Base-by-base conservation (phyloP, 78 protist genomes). In the Chrysochromulina tobinii region DNA sequence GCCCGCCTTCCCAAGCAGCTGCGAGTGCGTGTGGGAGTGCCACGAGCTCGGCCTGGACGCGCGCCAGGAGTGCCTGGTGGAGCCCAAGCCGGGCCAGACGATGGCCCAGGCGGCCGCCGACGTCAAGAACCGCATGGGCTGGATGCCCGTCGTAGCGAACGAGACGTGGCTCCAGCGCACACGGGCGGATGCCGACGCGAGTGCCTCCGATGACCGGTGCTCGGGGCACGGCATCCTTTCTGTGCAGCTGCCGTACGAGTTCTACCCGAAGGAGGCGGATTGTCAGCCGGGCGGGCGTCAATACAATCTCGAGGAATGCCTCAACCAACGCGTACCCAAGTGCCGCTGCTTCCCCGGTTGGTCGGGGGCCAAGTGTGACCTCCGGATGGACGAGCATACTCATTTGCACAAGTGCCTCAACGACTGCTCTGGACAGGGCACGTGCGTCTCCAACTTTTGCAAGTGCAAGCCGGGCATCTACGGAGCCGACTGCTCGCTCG, bases 11-110 rank as follows among this genome's bases (percentile, higher is more conserved):
- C 84, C 84, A 9, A 18, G 21, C 23, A 75, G 58, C 14, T 75
- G 84, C 84, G 84, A 38, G 58, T 75, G 84, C 84, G 57, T 50
- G 84, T 1, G 0, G 84, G 20, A 75, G 84, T 75, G 84, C 84
- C 20, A 51, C 9, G 54, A 38, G 23, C 79, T 38, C 12, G 51
- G 50, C 14, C 79, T 69, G n/a, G 79, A 69, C 51, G 79, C 79
- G 79, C 38, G 79, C 51, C 79, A 69, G 79, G 79, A 69, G 79
- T 69, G 79, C 15, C 12, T 69, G 14, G 79, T 69, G 25, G 79
- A 11, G 79, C 79, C 79, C 14, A n/a, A 9, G 55, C 79, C 79
- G 2, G 8, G 53, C 53, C n/a, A 69, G 79, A 38, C 23, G 15
- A 69, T 69, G 79, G 53, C 14, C n/a, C 51, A 3, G 38, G 79